A percentile compares a stretch with the other conserved stretches of the same genome.
Evolutionary conservation across 2,329 filamentous ascomycete genomes (phyloP).

Genomic region (Teratosphaeria zuluensis): DNA sequence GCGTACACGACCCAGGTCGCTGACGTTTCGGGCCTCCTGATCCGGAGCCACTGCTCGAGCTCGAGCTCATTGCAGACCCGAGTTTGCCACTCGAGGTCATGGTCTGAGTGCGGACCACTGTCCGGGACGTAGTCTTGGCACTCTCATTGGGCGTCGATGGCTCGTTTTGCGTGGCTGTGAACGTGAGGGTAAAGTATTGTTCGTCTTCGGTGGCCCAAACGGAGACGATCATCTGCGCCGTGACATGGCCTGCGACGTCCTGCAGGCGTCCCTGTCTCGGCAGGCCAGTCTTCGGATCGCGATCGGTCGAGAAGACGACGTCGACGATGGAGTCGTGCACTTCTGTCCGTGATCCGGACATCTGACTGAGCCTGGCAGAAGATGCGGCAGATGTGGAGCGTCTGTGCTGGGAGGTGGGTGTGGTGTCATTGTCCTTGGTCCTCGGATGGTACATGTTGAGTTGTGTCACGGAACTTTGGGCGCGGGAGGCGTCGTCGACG

Average conservation of each 20-base stretch:
- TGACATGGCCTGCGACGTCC: conserved; percentile 30
- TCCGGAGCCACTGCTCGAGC: conserved; percentile 19
- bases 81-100: conserved; percentile 28
- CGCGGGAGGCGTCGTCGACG: conserved; percentile 29
- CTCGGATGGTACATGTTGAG: conserved; percentile 18
- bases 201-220: conserved; percentile 62
- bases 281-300: conserved; percentile 29
- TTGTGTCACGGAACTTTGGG: conserved; percentile 17
- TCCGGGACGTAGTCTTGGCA: conserved; percentile 26
- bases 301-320: conserved; percentile 51
- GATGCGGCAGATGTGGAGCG: conserved; percentile 12
- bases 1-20: conserved; percentile 1
- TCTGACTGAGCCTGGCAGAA: conserved; percentile 2
- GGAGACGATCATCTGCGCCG: conserved; percentile 67
- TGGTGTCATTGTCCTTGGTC: conserved; percentile 9
- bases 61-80: conserved; percentile 28
- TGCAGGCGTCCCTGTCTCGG: conserved; percentile 23
- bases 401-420: conserved; percentile 10
- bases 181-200: conserved; percentile 64
- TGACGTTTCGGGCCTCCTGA: conserved; percentile 6
- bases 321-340: conserved; percentile 56
- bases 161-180: conserved; percentile 46
- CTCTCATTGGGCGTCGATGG: conserved; percentile 2
- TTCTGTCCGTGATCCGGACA: conserved; percentile 30
- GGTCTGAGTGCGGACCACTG: conserved; percentile 34